Evolutionary conservation across 495 filamentous ascomycete species (phyloP).

Genomic region (Aspergillus leporis): DNA sequence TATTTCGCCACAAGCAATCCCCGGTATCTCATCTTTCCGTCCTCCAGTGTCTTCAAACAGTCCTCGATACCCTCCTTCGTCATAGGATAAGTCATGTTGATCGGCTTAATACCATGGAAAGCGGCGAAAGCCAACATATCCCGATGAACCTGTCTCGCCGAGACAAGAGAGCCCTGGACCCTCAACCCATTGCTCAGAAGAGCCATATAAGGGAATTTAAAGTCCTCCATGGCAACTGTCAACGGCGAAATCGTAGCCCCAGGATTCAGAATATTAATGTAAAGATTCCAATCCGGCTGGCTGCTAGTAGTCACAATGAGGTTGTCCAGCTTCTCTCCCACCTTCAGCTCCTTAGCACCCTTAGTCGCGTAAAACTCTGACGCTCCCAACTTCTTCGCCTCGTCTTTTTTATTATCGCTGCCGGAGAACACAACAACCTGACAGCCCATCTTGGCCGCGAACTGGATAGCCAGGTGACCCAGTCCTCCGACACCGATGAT

Average conservation of each 20-base stretch:
- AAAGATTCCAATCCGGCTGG: constrained; percentile 44
- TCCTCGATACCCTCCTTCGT: constrained; percentile 52
- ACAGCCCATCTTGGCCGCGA: constrained; percentile 62
- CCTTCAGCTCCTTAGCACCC: constrained; percentile 36
- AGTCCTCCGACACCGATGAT: constrained; percentile 64
- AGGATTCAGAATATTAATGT: constrained; percentile 41
- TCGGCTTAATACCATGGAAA: constrained; percentile 54
- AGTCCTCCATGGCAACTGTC: constrained; percentile 45
- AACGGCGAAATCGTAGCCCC: constrained; percentile 54
- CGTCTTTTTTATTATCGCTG: constrained; percentile 57
- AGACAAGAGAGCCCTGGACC: constrained; percentile 55
- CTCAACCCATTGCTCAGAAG: constrained; percentile 48
- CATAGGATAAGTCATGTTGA: constrained; percentile 58
- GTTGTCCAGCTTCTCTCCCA: constrained; percentile 36
- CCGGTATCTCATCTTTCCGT: constrained; percentile 61
- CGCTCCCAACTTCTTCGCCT: constrained; percentile 54
- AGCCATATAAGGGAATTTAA: constrained; percentile 55
- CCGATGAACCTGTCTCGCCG: constrained; percentile 46
- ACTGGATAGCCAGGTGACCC: constrained; percentile 65
- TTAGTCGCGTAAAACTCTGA: constrained; percentile 50
- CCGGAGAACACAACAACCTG: constrained; percentile 61
- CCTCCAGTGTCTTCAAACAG: constrained; percentile 51
- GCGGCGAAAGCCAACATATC: constrained; percentile 62
- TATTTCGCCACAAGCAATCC: constrained; percentile 42
- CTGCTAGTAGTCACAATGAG: constrained; percentile 51